Evolutionary conservation across 78 protist species (phyloP).

Genomic region (Dictyostelium firmibasis): DNA sequence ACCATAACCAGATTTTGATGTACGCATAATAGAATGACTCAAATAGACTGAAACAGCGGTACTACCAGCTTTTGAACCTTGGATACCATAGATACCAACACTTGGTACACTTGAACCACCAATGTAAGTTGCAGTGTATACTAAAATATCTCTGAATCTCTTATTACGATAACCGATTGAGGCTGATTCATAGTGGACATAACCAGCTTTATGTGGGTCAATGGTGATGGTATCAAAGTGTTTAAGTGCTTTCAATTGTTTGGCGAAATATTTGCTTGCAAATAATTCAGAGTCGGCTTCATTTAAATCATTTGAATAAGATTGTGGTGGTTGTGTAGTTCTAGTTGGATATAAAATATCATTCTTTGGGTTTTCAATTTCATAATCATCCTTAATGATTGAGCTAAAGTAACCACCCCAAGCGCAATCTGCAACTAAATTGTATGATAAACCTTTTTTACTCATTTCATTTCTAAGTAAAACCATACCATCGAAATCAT

Average conservation of each 20-base stretch:
- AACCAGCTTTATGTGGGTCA: conserved; percentile 61
- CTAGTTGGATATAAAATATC: conserved; percentile 7
- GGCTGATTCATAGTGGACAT: conserved; percentile 25
- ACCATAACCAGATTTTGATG: conserved; percentile 63
- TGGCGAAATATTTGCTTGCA: not conserved
- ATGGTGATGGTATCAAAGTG: conserved; percentile 22
- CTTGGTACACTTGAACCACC: conserved; percentile 21
- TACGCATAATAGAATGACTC: conserved; percentile 11
- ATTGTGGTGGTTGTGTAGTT: not conserved
- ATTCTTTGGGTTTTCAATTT: not conserved
- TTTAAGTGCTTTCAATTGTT: not conserved
- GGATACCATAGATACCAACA: conserved; percentile 63
- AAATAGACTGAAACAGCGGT: conserved; percentile 14
- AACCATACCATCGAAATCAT: conserved; percentile 1
- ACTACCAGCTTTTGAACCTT: conserved; percentile 49
- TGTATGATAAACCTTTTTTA: not conserved
- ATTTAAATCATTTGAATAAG: not conserved
- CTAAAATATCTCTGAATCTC: conserved; percentile 24
- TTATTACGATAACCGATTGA: conserved; percentile 32
- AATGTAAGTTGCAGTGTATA: conserved; percentile 29
- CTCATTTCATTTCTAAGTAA: not conserved
- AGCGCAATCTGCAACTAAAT: conserved; percentile 18
- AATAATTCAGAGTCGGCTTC: not conserved
- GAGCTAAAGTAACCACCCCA: conserved; percentile 55
- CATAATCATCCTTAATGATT: not conserved